phyloP scores from a whole-genome alignment of 805 yeast genomes.

The Metschnikowia cerradonensis region DNA sequence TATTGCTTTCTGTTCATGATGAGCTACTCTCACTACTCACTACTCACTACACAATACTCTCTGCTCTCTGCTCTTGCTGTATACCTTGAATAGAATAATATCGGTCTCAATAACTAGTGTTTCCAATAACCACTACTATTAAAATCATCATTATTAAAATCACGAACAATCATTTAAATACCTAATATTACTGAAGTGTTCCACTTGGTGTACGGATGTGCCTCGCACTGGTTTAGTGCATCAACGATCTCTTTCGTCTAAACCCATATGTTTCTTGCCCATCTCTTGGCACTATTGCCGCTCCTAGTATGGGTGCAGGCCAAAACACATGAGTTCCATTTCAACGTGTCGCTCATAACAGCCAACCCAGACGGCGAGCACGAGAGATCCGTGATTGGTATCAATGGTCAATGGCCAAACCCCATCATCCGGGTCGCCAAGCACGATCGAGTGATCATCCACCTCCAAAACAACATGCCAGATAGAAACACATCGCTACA shows the following conservation, averaged over 20 bases:
- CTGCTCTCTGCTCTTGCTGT: too few species aligned
- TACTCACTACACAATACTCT: too few species aligned
- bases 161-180: too few species aligned
- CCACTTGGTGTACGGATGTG: background rate
- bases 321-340: slow-evolving; percentile 31
- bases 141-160: too few species aligned
- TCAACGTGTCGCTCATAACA: slow-evolving; percentile 34
- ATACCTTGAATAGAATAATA: too few species aligned
- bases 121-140: too few species aligned
- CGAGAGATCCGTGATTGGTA: slow-evolving; percentile 51
- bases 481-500: slow-evolving; percentile 39
- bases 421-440: slow-evolving; percentile 37
- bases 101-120: too few species aligned
- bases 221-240: background rate
- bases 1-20: too few species aligned
- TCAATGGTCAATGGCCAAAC: slow-evolving; percentile 48
- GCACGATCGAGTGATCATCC: slow-evolving; percentile 39
- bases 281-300: slow-evolving; percentile 2
- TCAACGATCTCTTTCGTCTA: background rate
- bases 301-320: slow-evolving; percentile 13
- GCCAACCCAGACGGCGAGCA: slow-evolving; percentile 57
- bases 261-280: background rate
- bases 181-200: too few species aligned
- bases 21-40: too few species aligned
- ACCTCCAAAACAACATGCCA: slow-evolving; percentile 30